Conservation (phyloP, 305 asterid species). For the Fraxinus paxiana region DNA sequence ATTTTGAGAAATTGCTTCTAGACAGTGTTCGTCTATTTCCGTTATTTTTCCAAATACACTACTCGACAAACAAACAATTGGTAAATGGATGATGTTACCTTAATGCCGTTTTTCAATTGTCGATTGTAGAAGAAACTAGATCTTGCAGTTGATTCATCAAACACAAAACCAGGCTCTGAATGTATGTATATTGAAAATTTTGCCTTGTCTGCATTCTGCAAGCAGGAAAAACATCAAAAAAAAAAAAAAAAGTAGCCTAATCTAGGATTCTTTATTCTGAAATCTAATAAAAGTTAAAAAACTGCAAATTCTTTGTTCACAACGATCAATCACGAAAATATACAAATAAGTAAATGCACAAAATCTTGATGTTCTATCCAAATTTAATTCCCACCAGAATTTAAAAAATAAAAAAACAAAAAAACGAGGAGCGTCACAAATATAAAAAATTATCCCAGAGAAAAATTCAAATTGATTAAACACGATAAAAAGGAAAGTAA, state of each 20-base stretch:
- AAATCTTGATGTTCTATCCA: not conserved
- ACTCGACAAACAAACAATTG: constrained; percentile 13
- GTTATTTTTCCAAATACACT: not conserved
- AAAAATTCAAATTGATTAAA: not conserved
- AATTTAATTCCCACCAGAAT: not conserved
- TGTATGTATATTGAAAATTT: constrained; percentile 67
- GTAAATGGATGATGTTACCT: constrained; percentile 43
- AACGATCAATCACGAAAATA: not conserved
- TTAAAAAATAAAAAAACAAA: not conserved
- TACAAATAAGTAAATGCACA: not conserved
- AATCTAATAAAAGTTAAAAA: not conserved
- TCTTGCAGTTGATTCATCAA: constrained; percentile 74
- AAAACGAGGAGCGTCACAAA: not conserved
- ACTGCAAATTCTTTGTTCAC: not conserved
- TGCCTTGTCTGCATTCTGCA: constrained; percentile 70
- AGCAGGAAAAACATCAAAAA: constrained; percentile 3
- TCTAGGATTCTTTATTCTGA: not conserved
- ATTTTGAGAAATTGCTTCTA: not conserved
- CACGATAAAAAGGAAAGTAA: not conserved
- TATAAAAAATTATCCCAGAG: not conserved
- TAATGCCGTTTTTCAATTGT: constrained; percentile 62
- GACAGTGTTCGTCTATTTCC: not conserved
- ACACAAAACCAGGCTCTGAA: constrained; percentile 78
- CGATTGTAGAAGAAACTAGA: constrained; percentile 54
- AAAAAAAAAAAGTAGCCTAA: not conserved